These are phyloP conservation scores for Magnolia kwangsiensis DNA, from an alignment of 164 flowering plant genomes.

Conservation along the genomic window DNA sequence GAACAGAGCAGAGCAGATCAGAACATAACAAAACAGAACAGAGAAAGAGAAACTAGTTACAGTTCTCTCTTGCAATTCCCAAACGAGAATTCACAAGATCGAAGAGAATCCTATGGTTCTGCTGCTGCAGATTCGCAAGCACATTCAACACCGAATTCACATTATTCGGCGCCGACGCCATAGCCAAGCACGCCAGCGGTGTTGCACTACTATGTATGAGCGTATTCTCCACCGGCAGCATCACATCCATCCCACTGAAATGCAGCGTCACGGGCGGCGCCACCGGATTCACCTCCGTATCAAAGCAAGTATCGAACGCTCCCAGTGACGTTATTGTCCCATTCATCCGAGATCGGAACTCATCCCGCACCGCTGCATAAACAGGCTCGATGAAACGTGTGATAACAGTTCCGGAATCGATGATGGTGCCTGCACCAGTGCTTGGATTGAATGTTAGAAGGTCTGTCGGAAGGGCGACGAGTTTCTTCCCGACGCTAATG, in stretches of 20 bases:
- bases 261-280: slow-evolving; percentile 62
- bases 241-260: slow-evolving; percentile 63
- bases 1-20: background rate
- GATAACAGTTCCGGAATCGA: slow-evolving; percentile 88
- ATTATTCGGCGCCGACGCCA: slow-evolving; percentile 78
- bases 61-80: slow-evolving; percentile 75
- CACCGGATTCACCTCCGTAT: slow-evolving; percentile 30
- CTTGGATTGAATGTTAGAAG: slow-evolving; percentile 53
- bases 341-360: slow-evolving; percentile 49
- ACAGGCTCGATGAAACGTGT: slow-evolving; percentile 71
- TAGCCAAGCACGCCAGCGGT: slow-evolving; percentile 67
- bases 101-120: slow-evolving; percentile 70
- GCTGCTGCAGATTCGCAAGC: slow-evolving; percentile 88
- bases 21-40: background rate
- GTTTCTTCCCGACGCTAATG: slow-evolving; percentile 55
- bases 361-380: slow-evolving; percentile 59
- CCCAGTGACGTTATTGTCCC: slow-evolving; percentile 61
- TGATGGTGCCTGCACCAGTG: slow-evolving; percentile 83
- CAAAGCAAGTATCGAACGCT: slow-evolving; percentile 83
- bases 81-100: slow-evolving; percentile 64
- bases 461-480: slow-evolving; percentile 44
- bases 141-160: slow-evolving; percentile 74
- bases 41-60: slow-evolving; percentile 35
- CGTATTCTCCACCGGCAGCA: slow-evolving; percentile 69
- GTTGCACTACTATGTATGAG: slow-evolving; percentile 76